These are phyloP conservation scores for Salix viminalis DNA, from an alignment of 345 rosid species.

Conservation along the genomic window DNA sequence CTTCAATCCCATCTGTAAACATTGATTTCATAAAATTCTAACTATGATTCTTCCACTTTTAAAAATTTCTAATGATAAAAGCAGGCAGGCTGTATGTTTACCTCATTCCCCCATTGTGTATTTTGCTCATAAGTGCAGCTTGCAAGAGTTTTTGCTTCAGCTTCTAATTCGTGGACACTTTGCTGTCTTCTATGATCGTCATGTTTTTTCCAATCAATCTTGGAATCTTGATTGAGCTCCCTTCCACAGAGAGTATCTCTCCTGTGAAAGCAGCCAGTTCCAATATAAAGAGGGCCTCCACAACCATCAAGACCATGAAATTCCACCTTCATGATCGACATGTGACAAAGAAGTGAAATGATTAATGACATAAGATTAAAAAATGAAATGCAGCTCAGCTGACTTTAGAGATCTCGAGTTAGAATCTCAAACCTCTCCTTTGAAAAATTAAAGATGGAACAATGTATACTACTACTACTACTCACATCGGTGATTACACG, in stretches of 20 bases:
- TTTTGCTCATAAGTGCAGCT: constrained; percentile 49
- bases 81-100: background rate
- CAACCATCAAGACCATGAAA: constrained; percentile 58
- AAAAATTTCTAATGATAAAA: background rate
- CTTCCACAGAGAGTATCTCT: constrained; percentile 62
- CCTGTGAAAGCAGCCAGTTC: constrained; percentile 83
- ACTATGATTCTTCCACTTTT: background rate
- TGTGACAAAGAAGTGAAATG: background rate
- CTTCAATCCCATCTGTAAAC: constrained; percentile 61
- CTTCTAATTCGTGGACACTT: constrained; percentile 19
- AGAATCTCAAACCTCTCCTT: too few species aligned
- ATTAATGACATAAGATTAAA: background rate
- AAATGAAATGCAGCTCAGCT: too few species aligned
- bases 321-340: constrained; percentile 43
- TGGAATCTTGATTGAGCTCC: constrained; percentile 14
- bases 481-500: constrained; percentile 27
- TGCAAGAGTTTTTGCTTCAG: constrained; percentile 45
- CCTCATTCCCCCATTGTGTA: constrained; percentile 80
- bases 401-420: too few species aligned
- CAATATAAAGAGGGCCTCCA: constrained; percentile 64
- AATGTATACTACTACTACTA: background rate
- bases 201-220: constrained; percentile 24
- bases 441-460: background rate
- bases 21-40: background rate
- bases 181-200: constrained; percentile 10